phyloP scores from a whole-genome alignment of 176 grass and related monocot species.

The Aegilops umbellulata region DNA sequence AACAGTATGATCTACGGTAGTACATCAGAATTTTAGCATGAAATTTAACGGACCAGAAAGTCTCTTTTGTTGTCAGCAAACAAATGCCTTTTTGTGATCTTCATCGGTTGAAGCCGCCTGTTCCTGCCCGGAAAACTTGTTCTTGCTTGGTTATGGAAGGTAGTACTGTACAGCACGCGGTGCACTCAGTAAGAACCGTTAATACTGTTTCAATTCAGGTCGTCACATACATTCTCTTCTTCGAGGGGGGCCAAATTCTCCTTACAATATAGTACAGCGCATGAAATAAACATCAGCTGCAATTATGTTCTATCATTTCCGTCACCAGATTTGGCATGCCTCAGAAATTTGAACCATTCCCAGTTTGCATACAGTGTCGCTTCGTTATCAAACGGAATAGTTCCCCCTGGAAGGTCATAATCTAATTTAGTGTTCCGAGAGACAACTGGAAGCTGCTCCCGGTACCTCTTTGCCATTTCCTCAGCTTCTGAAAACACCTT shows the following conservation, averaged over 20 bases:
- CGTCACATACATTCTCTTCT: not conserved
- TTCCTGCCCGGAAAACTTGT: not conserved
- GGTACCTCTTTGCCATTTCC: constrained; percentile 64
- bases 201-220: not conserved
- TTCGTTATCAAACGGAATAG: constrained; percentile 67
- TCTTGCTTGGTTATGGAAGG: not conserved
- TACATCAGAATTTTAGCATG: not conserved
- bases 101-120: not conserved
- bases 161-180: not conserved
- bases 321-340: constrained; percentile 28
- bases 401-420: constrained; percentile 27
- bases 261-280: not conserved
- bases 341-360: constrained; percentile 89
- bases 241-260: not conserved
- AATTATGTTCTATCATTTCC: constrained; percentile 7
- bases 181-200: not conserved
- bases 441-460: constrained; percentile 49
- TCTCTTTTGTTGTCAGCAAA: not conserved
- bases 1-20: too few relatives aligned
- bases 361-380: constrained; percentile 73
- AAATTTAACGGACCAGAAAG: not conserved
- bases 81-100: not conserved
- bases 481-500: constrained; percentile 83
- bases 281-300: not conserved
- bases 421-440: constrained; percentile 29